These are phyloP conservation scores for Suillus subaureus DNA, from an alignment of 768 basidiomycete species.

Conservation along the genomic window DNA sequence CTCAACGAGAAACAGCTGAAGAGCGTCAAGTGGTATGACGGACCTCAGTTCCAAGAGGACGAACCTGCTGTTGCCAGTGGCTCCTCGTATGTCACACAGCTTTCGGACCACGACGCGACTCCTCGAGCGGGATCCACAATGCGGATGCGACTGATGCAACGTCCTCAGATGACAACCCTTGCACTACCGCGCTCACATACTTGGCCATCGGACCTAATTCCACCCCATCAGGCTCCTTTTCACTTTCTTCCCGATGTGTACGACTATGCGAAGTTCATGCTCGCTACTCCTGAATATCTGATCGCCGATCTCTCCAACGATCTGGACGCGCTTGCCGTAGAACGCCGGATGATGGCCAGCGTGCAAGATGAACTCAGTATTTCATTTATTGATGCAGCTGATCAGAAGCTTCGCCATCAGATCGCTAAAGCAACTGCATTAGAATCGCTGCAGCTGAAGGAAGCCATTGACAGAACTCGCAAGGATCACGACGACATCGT, in stretches of 20 bases:
- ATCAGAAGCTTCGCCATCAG: constrained; percentile 74
- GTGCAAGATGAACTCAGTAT: constrained; percentile 78
- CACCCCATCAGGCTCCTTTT: constrained; percentile 93
- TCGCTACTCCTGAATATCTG: constrained; percentile 87
- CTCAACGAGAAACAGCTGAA: constrained; percentile 90
- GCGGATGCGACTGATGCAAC: constrained; percentile 86
- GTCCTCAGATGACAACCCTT: constrained; percentile 93
- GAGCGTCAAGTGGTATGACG: constrained; percentile 88
- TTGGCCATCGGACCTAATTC: constrained; percentile 93
- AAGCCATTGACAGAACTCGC: constrained; percentile 63
- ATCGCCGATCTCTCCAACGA: constrained; percentile 73
- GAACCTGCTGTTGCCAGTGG: constrained; percentile 30
- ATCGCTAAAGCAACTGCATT: constrained; percentile 78
- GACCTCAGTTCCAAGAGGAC: constrained; percentile 37
- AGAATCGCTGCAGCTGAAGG: constrained; percentile 65
- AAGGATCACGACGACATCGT: constrained; percentile 58
- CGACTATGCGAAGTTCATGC: constrained; percentile 91
- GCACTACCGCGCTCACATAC: constrained; percentile 89
- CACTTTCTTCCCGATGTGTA: constrained; percentile 94
- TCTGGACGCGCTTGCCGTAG: constrained; percentile 67
- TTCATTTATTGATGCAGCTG: constrained; percentile 79
- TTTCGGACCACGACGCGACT: constrained; percentile 37
- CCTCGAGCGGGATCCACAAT: constrained; percentile 62
- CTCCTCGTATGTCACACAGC: constrained; percentile 49
- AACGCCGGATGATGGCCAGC: constrained; percentile 64